phyloP scores from a whole-genome alignment of 2,329 filamentous ascomycete genomes.

The Aspergillus persii region DNA sequence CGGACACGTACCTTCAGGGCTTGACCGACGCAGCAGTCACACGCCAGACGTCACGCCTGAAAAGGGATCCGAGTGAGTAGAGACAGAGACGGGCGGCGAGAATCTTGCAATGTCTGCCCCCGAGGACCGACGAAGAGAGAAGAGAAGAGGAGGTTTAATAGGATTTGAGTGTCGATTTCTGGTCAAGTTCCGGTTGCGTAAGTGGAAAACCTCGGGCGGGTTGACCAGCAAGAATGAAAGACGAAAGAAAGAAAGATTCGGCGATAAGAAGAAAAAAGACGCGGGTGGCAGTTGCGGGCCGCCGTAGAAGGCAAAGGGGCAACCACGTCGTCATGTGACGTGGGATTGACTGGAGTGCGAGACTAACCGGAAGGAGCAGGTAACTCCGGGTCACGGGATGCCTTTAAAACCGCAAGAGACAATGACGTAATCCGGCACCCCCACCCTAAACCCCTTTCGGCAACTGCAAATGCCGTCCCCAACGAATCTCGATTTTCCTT shows the following conservation, averaged over 20 bases:
- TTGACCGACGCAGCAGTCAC: slow-evolving; percentile 34
- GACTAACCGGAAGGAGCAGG: background rate
- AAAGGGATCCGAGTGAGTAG: slow-evolving; percentile 18
- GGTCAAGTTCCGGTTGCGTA: too few relatives aligned
- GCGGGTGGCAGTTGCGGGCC: background rate
- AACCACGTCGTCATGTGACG: background rate
- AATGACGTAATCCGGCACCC: slow-evolving; percentile 18
- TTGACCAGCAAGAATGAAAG: too few relatives aligned
- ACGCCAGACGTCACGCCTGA: slow-evolving; percentile 36
- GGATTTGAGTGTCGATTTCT: too few relatives aligned
- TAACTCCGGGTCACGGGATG: background rate
- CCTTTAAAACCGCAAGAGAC: slow-evolving; percentile 4
- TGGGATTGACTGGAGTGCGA: too few relatives aligned
- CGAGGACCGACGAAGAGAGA: background rate
- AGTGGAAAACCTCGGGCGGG: too few relatives aligned
- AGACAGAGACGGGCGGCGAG: background rate
- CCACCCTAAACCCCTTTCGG: slow-evolving; percentile 31
- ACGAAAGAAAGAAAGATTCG: background rate
- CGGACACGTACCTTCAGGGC: slow-evolving; percentile 45
- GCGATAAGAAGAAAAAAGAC: background rate
- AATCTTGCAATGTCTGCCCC: background rate
- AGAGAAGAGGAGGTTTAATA: too few relatives aligned
- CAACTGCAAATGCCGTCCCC: slow-evolving; percentile 21
- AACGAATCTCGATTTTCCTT: background rate
- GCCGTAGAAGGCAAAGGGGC: background rate